Evolutionary conservation across 1,284 basidiomycete genomes (phyloP), one percentile per base, ranked within the genome.

Genomic region (Takashimella koratensis): DNA sequence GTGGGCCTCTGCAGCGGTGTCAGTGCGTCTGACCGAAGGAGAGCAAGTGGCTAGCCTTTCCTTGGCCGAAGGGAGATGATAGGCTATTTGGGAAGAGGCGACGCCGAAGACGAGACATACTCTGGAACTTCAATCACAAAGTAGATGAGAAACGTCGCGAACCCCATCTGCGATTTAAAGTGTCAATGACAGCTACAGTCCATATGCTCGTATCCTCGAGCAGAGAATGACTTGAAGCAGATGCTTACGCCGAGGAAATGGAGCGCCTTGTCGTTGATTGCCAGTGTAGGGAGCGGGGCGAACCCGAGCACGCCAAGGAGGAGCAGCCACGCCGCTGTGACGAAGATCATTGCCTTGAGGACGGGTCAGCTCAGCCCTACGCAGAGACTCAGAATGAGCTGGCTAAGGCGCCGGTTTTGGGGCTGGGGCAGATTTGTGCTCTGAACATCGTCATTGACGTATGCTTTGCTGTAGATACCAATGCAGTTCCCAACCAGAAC

Each of bases 101-200:
- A 24, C n/a, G n/a, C n/a, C n/a, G n/a, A n/a, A 39, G 36, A 21
- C 26, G 30, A 30, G 20, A 65, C 70, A 46, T 48, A 75, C 70
- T 75, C 74, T 50, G 74, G 74, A 4, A 75, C 74, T 42, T 75
- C 68, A 43, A 76, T 59, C 21, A 73, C 57, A 52, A 73, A 75
- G 57, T 76, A 76, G 20, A 74, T 45, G 36, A 74, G 46, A 47
- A 75, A 76, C 2, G 71, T 70, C 13, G 74, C 74, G 26, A 75
- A 73, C 21, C 73, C 74, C 52, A 75, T 60, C 73, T 75, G 52
- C n/a, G 2, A 8, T 36, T 36, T 36, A n/a, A n/a, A n/a, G n/a
- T n/a, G n/a, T n/a, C n/a, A n/a, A n/a, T n/a, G n/a, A n/a, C n/a
- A n/a, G n/a, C n/a, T n/a, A n/a, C n/a, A n/a, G n/a, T n/a, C n/a